phyloP scores from a whole-genome alignment of 495 filamentous ascomycete genomes.

The Cryomyces antarcticus region DNA sequence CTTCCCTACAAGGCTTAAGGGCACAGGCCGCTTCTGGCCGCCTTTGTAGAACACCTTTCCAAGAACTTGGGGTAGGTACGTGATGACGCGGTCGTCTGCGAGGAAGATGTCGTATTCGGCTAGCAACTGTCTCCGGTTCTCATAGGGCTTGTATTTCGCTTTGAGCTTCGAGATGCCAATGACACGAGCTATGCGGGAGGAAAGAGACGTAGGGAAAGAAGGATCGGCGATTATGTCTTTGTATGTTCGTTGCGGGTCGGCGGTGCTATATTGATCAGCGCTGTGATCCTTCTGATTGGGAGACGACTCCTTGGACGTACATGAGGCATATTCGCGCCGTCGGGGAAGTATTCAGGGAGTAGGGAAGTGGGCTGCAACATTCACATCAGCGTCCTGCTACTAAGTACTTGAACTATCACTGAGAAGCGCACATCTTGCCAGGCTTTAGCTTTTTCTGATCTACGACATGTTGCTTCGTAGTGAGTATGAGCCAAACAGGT shows the following conservation, averaged over 20 bases:
- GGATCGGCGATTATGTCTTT: slow-evolving; percentile 67
- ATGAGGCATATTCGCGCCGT: slow-evolving; percentile 62
- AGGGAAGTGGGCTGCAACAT: slow-evolving; percentile 30
- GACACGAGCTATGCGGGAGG: slow-evolving; percentile 55
- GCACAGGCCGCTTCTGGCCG: slow-evolving; percentile 65
- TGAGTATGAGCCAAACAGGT: slow-evolving; percentile 65
- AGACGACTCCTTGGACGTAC: background rate
- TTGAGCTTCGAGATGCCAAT: slow-evolving; percentile 69
- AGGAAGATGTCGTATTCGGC: slow-evolving; percentile 75
- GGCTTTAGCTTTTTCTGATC: slow-evolving; percentile 29
- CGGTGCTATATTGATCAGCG: slow-evolving; percentile 18
- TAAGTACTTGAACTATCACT: background rate
- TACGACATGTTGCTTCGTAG: slow-evolving; percentile 74
- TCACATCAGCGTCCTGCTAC: background rate
- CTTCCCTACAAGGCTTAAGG: slow-evolving; percentile 41
- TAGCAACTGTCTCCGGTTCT: slow-evolving; percentile 65
- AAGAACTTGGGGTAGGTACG: slow-evolving; percentile 49
- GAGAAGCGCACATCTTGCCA: background rate
- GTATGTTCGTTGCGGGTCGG: slow-evolving; percentile 71
- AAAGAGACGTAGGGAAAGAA: slow-evolving; percentile 51
- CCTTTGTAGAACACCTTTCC: slow-evolving; percentile 75
- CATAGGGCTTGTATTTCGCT: slow-evolving; percentile 68
- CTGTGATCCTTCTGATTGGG: no score
- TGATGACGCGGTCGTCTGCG: slow-evolving; percentile 65
- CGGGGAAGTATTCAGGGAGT: slow-evolving; percentile 43